phyloP scores from a whole-genome alignment of 495 filamentous ascomycete species.

The Xylaria nigripes region DNA sequence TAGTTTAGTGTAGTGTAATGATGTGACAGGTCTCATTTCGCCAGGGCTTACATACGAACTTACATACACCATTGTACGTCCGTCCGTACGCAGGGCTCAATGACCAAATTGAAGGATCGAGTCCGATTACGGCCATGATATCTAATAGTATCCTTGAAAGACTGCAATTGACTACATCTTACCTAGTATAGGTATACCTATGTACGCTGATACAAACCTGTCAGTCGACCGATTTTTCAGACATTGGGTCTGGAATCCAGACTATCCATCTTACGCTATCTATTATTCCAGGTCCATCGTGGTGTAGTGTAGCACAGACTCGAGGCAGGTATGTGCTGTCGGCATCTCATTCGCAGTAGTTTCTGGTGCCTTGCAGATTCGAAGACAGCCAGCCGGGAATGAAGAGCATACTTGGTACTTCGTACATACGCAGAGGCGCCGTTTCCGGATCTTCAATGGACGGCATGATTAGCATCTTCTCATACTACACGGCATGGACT shows the following conservation, averaged over 20 bases:
- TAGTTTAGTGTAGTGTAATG: neutral
- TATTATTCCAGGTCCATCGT: neutral
- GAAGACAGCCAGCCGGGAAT: neutral
- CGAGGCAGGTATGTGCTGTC: neutral
- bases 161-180: too few relatives aligned
- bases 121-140: too few relatives aligned
- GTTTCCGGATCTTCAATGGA: neutral
- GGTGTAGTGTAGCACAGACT: neutral
- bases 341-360: neutral
- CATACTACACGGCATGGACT: neutral
- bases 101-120: too few relatives aligned
- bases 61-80: neutral
- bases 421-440: neutral
- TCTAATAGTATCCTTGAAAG: too few relatives aligned
- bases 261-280: too few relatives aligned
- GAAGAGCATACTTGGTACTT: too few relatives aligned
- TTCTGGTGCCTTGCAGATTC: slow-evolving; percentile 4
- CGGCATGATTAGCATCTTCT: neutral
- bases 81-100: neutral
- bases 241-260: too few relatives aligned
- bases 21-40: neutral
- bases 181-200: too few relatives aligned
- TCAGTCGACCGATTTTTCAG: too few relatives aligned
- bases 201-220: too few relatives aligned
- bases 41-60: neutral